phyloP scores from a whole-genome alignment of 2,329 filamentous ascomycete species.

The Beauveria sp. region DNA sequence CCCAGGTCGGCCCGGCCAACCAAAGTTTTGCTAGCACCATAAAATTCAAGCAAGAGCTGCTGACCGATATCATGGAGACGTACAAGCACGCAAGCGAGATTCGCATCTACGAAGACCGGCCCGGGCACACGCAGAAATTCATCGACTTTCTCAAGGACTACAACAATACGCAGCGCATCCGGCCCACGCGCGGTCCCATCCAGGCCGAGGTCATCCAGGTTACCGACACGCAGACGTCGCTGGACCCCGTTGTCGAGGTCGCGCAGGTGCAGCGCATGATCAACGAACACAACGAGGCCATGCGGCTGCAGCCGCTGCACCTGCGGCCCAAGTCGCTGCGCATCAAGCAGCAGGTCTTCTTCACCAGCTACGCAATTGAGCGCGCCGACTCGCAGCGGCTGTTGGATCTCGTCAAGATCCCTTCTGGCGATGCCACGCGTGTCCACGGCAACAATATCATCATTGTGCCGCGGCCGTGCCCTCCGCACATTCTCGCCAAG shows the following conservation, averaged over 20 bases:
- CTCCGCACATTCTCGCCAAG: constrained; percentile 65
- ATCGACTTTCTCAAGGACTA: constrained; percentile 74
- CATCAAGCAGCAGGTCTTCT: constrained; percentile 83
- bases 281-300: constrained; percentile 69
- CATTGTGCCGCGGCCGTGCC: constrained; percentile 73
- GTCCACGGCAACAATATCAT: constrained; percentile 84
- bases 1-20: constrained; percentile 69
- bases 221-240: constrained; percentile 61
- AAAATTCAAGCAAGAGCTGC: constrained; percentile 83
- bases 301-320: constrained; percentile 26
- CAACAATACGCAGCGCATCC: constrained; percentile 51
- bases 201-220: constrained; percentile 80
- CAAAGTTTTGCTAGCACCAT: constrained; percentile 78
- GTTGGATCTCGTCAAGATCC: constrained; percentile 50
- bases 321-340: constrained; percentile 42
- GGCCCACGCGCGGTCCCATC: constrained; percentile 56
- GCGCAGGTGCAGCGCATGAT: constrained; percentile 84
- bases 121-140: constrained; percentile 69
- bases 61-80: constrained; percentile 75
- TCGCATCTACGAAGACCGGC: constrained; percentile 61
- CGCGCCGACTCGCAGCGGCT: constrained; percentile 65
- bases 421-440: constrained; percentile 65
- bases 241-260: constrained; percentile 73
- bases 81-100: constrained; percentile 80
- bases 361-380: constrained; percentile 82